phyloP scores from a whole-genome alignment of 2,329 filamentous ascomycete species.

The Sporothrix curviconia region DNA sequence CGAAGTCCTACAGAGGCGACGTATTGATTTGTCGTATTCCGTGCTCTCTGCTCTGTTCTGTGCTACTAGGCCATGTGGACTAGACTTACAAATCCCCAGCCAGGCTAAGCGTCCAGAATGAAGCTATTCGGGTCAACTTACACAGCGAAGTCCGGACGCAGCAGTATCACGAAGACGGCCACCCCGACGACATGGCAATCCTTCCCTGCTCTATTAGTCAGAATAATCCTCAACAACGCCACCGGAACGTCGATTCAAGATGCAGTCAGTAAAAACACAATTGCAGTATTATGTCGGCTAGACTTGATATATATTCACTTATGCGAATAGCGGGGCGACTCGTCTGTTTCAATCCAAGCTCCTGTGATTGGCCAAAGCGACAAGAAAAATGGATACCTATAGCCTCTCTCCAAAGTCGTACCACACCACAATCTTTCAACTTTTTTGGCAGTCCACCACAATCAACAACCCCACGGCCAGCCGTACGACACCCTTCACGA shows the following conservation, averaged over 20 bases:
- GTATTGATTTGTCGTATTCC: no score
- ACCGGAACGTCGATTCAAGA: no score
- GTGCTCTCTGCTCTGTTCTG: no score
- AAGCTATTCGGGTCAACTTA: constrained; percentile 4
- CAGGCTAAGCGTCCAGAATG: no score
- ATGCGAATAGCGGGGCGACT: no score
- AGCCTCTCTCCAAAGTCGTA: constrained; percentile 3
- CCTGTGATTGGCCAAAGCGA: neutral
- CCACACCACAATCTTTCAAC: constrained; percentile 6
- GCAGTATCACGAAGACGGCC: neutral
- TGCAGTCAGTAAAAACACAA: no score
- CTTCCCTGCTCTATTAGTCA: no score
- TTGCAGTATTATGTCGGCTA: no score
- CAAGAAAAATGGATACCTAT: neutral
- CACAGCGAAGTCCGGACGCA: neutral
- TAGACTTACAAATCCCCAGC: neutral
- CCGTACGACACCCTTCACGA: neutral
- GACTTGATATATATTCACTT: no score
- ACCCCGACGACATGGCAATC: neutral
- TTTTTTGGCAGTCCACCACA: constrained; percentile 7
- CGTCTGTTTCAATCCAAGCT: neutral
- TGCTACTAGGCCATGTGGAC: neutral
- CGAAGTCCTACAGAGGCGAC: no score
- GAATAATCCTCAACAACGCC: no score
- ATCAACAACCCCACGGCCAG: neutral